Evolutionary conservation across 2,329 filamentous ascomycete species (phyloP), one percentile per base, ranked within the genome.

Genomic region (Hypocrella siamensis): DNA sequence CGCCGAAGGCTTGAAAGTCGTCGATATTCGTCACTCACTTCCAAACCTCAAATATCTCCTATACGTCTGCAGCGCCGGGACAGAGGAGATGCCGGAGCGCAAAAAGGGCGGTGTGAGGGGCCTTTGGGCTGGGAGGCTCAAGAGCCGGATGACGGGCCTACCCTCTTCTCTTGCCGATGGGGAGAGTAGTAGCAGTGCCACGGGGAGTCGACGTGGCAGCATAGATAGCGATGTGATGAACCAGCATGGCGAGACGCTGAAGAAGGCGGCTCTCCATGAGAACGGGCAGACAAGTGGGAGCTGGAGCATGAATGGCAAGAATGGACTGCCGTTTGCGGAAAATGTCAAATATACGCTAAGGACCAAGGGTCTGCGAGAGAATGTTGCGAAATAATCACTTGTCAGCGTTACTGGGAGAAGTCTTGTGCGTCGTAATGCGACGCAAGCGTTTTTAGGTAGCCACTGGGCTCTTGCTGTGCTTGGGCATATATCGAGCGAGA

Each of bases 1-100:
- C 4, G 62, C 65, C 1, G 75, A 85, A 41, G 79, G 79, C 0
- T 60, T 94, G 10, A 75, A 78, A 29, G 76, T 93, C 1, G 68
- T 94, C 39, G 90, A 98, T 46, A 84, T 94, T 14, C 71, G 90
- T 4, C 84, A 96, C 43, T 93, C 88, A 0, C 59, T 96, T 6
- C 85, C 88, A 2, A 98, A 98, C 47, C 61, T 98, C 8, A 93
- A 93, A 51, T 94, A 93, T 44, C 60, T 96, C 12, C 61, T 96
- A 2, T 93, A 92, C 44, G 78, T 96, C 2, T 79, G 85, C 42
- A 90, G 82, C 19, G 83, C 85, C 0, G 85, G 85, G 0, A 77
- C 51, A 2, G 67, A 70, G 18, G 67, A 77, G 35, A 52, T 77
- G 3, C 73, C 73, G 0, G 67, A 69, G 44, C 58, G 73, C 25